Evolutionary conservation across 352 stramenopile species (phyloP), one percentile per base, ranked within the genome.

Genomic region (Lagenidium sp.): DNA sequence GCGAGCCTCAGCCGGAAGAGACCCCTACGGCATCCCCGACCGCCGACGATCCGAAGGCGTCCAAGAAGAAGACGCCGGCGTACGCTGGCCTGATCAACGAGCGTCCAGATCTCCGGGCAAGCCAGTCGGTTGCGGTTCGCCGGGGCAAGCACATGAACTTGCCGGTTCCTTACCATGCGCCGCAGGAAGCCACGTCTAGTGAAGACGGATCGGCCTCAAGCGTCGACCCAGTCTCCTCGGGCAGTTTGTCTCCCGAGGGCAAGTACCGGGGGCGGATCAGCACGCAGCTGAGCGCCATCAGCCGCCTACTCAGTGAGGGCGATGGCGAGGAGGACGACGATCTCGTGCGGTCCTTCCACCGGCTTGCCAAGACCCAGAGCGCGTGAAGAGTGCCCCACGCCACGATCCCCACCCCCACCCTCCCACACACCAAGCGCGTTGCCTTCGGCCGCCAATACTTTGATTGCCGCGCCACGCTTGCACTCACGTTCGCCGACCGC

Each of bases 201-300:
- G 28, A 32, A 32, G 28, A 32, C 28, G n/a, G n/a, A n/a, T n/a
- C n/a, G n/a, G n/a, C n/a, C n/a, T n/a, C n/a, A n/a, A n/a, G n/a
- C n/a, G n/a, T n/a, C n/a, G n/a, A n/a, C n/a, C n/a, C n/a, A n/a
- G n/a, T n/a, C n/a, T n/a, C n/a, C n/a, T n/a, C n/a, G n/a, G 8
- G 8, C 8, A 15, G 8, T 8, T 15, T 47, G 20, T 66, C 63
- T 11, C 63, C 63, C 11, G 50, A 60, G 21, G 34, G 42, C 28
- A 67, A 65, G 47, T 74, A 68, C 50, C 20, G 35, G 4, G 37
- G 30, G 5, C 40, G 41, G 16, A 60, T 74, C 37, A 32, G 29
- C 30, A 53, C 38, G 43, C 59, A 60, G 26, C 37, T 65, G 20
- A 45, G 30, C 32, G 36, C 25, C 22, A 62, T 70, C 26, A 50